Evolutionary conservation across 2,329 filamentous ascomycete genomes (phyloP), one percentile per base, ranked within the genome.

Genomic region (Hypoxylon sp.): DNA sequence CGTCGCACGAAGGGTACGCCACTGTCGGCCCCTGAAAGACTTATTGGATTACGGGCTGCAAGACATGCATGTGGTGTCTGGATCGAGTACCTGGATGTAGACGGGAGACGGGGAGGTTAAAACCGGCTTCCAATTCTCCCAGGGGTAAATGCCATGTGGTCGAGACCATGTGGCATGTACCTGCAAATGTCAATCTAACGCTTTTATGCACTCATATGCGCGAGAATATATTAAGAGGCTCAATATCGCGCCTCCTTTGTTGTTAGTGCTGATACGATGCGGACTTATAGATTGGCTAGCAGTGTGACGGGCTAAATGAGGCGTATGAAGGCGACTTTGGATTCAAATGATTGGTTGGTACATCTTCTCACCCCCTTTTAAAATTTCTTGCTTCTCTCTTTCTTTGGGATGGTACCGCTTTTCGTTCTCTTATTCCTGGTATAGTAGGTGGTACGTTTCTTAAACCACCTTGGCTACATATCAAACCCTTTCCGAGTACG

Each of bases 1-100:
- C n/a, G 37, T 60, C 68, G 55, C 56, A 68, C 61, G 44, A 61
- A 51, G 22, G 6, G 7, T 44, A 61, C 55, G 64, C 67, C 60
- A 61, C 49, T 49, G 27, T 58, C 67, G 64, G 60, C 55, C 33
- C 31, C 27, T 4, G 46, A 11, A 20, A 2, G 35, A 14, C 40
- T 35, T 54, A 7, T 13, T 14, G 33, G 48, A 48, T 25, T 33
- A 22, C 22, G 25, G 11, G 14, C 17, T 48, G 27, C 40, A 58
- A 69, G 51, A 56, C 59, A 63, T 64, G 17, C 40, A 53, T 54
- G 1, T 54, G 27, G 50, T 54, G 6, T 27, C 42, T 61, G 51
- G 31, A 42, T 27, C 17, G 10, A 33, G 44, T 10, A 6, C 2
- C 42, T 22, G 17, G 17, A 13, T 4, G 25, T 42, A 22, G n/a